These are phyloP conservation scores for Tulasnella sp. DNA, from an alignment of 768 basidiomycete species.

Conservation along the genomic window DNA sequence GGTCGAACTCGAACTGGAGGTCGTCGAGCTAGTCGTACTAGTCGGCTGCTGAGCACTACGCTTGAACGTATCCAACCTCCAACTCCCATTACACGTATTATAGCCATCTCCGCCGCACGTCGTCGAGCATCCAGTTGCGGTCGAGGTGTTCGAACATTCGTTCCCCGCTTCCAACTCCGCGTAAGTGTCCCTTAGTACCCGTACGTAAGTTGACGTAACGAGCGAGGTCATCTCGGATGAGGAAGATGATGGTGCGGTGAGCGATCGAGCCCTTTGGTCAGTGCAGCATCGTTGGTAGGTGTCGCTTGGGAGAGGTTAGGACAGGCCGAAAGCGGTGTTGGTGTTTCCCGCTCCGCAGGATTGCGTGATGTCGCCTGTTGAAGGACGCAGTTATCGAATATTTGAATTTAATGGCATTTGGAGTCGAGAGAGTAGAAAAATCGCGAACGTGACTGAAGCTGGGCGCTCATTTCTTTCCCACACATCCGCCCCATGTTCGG, in stretches of 20 bases:
- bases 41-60: not conserved
- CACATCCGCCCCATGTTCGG: too few species aligned
- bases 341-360: not conserved
- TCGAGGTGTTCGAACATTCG: not conserved
- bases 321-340: not conserved
- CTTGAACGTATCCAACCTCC: not conserved
- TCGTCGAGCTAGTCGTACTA: not conserved
- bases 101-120: slow-evolving; percentile 13
- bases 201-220: not conserved
- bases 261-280: not conserved
- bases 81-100: slow-evolving; percentile 16
- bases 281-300: not conserved
- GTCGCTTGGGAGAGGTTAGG: not conserved
- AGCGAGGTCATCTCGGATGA: not conserved
- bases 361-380: not conserved
- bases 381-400: too few species aligned
- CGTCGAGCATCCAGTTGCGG: slow-evolving; percentile 7
- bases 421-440: too few species aligned
- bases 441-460: too few species aligned
- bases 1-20: not conserved
- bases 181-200: slow-evolving; percentile 6
- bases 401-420: too few species aligned
- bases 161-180: slow-evolving; percentile 12
- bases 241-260: not conserved
- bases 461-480: too few species aligned